Percentiles rank a stretch among this genome's conserved stretches.
These are phyloP conservation scores for Neurospora sp. DNA, from an alignment of 495 filamentous ascomycete species.

Conservation along the genomic window DNA sequence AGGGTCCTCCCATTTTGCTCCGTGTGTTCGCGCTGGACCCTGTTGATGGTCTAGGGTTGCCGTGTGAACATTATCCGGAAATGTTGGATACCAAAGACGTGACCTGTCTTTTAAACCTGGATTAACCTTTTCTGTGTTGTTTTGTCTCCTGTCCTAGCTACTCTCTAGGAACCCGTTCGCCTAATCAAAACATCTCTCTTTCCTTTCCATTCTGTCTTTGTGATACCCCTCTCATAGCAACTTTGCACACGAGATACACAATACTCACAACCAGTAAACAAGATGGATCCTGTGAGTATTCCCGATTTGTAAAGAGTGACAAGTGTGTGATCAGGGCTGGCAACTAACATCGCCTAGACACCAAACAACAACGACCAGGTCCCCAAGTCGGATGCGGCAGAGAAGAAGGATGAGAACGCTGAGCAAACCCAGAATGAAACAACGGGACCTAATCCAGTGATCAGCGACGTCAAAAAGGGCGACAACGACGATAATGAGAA, in stretches of 20 bases:
- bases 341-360: background rate
- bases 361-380: slow-evolving; percentile 10
- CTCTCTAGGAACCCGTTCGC: background rate
- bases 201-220: background rate
- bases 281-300: slow-evolving; percentile 20
- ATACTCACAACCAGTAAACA: background rate
- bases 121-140: background rate
- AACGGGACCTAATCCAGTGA: slow-evolving; percentile 3
- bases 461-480: background rate
- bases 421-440: background rate
- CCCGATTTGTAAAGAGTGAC: background rate
- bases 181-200: background rate
- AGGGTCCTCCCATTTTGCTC: background rate
- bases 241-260: background rate
- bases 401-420: slow-evolving; percentile 7
- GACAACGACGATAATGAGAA: background rate
- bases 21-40: background rate
- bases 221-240: background rate
- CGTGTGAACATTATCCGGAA: background rate
- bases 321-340: background rate
- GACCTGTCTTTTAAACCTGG: background rate
- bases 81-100: background rate
- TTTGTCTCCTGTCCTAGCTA: background rate
- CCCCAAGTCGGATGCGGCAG: slow-evolving; percentile 9
- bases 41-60: background rate